Percentiles rank a stretch among this genome's conserved stretches.
Evolutionary conservation across 2,329 filamentous ascomycete genomes (phyloP).

Genomic region (Scolecobasidium constrictum): DNA sequence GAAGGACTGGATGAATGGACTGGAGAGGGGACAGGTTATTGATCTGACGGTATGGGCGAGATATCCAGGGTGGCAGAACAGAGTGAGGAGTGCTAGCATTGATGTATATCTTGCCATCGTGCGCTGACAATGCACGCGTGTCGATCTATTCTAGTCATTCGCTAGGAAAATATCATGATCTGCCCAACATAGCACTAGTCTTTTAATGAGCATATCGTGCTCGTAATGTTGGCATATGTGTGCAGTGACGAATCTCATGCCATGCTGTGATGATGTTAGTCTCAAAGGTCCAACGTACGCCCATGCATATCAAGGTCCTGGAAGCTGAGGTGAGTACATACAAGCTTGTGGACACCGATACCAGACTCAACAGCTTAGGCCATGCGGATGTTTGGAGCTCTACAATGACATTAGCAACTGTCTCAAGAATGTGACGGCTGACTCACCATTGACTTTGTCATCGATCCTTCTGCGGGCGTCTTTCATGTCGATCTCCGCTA

Average conservation of each 20-base stretch:
- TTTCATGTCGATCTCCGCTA: background rate
- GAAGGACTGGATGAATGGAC: background rate
- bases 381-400: background rate
- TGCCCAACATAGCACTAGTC: too few species aligned
- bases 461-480: background rate
- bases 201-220: too few species aligned
- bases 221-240: too few species aligned
- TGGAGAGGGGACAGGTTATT: conserved; percentile 3
- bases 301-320: too few species aligned
- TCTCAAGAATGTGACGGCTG: background rate
- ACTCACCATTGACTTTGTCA: background rate
- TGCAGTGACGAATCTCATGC: too few species aligned
- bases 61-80: conserved; percentile 4
- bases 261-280: too few species aligned
- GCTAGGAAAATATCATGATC: too few species aligned
- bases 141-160: too few species aligned
- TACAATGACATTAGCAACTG: background rate
- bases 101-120: conserved; percentile 3
- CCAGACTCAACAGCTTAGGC: conserved; percentile 1
- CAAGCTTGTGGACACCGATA: background rate
- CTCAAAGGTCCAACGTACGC: too few species aligned
- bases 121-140: too few species aligned
- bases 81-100: conserved; percentile 1
- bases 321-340: too few species aligned
- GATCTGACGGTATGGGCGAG: background rate